phyloP scores from a whole-genome alignment of 306 rosid species.

The Inga leiocalycina region DNA sequence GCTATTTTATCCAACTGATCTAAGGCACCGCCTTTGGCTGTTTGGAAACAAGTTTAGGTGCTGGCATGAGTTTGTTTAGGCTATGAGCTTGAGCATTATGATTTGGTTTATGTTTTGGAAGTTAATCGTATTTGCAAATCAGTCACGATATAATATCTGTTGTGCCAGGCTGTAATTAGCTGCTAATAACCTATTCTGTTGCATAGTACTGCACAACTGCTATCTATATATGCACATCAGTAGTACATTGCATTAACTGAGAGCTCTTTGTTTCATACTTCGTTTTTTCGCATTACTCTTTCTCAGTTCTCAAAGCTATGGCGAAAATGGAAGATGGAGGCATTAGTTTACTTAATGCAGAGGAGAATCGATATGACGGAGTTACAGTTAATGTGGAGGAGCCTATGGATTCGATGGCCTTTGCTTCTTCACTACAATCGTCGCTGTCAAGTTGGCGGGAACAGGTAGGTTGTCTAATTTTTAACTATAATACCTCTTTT shows the following conservation, averaged over 20 bases:
- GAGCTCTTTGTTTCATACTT: no score
- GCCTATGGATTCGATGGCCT: conserved; percentile 53
- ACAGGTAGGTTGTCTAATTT: conserved; percentile 44
- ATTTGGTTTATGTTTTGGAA: neutral
- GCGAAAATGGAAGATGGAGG: conserved; percentile 33
- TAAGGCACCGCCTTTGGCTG: neutral
- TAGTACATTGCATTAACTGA: no score
- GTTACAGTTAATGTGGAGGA: conserved; percentile 56
- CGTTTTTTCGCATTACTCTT: no score
- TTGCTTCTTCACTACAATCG: conserved; percentile 50
- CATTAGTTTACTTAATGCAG: conserved; percentile 38
- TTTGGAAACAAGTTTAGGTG: neutral
- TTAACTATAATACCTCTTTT: neutral
- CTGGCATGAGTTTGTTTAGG: neutral
- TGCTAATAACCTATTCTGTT: no score
- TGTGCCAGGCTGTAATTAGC: no score
- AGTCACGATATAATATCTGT: no score
- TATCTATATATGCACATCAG: no score
- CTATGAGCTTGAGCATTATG: neutral
- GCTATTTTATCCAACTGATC: neutral
- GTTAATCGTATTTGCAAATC: neutral
- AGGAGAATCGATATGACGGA: conserved; percentile 70
- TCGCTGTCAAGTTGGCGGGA: conserved; percentile 69
- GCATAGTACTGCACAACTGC: no score
- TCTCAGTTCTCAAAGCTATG: neutral